Evolutionary conservation across 768 basidiomycete genomes (phyloP).

Genomic region (Kwoniella dendrophila): DNA sequence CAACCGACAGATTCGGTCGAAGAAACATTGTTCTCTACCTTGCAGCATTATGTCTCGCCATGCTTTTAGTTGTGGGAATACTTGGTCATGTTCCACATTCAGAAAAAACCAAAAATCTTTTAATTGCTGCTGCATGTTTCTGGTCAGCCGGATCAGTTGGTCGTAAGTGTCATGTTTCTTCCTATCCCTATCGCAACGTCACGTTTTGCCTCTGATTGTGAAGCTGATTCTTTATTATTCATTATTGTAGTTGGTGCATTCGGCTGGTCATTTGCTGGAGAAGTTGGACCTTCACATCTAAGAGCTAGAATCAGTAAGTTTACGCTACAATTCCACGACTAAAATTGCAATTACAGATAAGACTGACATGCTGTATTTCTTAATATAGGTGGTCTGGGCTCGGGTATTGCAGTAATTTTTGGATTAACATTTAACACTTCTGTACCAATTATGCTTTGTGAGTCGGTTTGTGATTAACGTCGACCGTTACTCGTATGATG

Average conservation of each 20-base stretch:
- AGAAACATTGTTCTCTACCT: conserved; percentile 24
- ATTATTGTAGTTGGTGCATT: conserved; percentile 15
- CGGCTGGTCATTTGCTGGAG: conserved; percentile 30
- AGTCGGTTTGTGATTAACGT: conserved; percentile 4
- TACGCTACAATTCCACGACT: too few relatives aligned
- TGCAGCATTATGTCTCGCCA: conserved; percentile 12
- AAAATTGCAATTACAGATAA: too few relatives aligned
- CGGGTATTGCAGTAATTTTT: conserved; percentile 25
- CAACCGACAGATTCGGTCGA: conserved; percentile 29
- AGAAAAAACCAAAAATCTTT: conserved; percentile 6
- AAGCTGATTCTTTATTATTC: neutral
- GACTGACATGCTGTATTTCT: too few relatives aligned
- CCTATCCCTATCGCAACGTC: neutral
- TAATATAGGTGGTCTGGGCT: conserved; percentile 34
- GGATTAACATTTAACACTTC: conserved; percentile 31
- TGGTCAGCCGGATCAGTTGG: conserved; percentile 24
- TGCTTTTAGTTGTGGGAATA: conserved; percentile 29
- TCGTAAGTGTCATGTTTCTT: conserved; percentile 15
- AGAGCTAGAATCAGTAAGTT: conserved; percentile 30
- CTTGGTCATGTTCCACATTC: conserved; percentile 23
- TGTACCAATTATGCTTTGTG: conserved; percentile 30
- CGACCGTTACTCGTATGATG: too few relatives aligned
- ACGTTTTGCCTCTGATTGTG: neutral
- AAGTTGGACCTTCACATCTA: conserved; percentile 22
- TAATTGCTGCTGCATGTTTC: conserved; percentile 21